phyloP scores from a whole-genome alignment of 2,329 filamentous ascomycete genomes.

The Diplodia seriata region DNA sequence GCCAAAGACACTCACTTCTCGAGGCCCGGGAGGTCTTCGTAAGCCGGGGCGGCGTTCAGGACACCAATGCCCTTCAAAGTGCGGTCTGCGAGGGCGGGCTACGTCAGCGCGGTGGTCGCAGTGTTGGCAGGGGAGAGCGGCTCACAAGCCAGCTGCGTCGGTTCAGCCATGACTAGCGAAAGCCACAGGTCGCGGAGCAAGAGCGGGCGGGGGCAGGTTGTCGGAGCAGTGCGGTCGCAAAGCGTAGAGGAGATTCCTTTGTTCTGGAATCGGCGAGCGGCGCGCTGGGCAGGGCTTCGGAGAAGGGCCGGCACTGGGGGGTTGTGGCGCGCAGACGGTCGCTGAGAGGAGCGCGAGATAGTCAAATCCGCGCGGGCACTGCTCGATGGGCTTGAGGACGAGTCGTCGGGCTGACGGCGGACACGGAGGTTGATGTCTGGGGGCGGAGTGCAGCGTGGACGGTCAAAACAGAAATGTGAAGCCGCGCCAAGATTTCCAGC shows the following conservation, averaged over 20 bases:
- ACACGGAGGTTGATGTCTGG: slow-evolving; percentile 31
- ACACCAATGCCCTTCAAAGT: slow-evolving; percentile 96
- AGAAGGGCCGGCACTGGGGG: slow-evolving; percentile 10
- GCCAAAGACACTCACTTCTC: slow-evolving; percentile 53
- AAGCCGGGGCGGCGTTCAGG: slow-evolving; percentile 88
- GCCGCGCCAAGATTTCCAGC: slow-evolving; percentile 26
- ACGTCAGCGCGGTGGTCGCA: slow-evolving; percentile 2
- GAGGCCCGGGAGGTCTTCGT: slow-evolving; percentile 84
- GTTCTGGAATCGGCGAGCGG: slow-evolving; percentile 27
- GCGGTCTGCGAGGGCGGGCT: slow-evolving; percentile 64
- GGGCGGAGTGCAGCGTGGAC: not conserved
- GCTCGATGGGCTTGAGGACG: slow-evolving; percentile 33
- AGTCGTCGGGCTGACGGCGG: slow-evolving; percentile 31
- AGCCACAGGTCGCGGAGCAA: slow-evolving; percentile 68
- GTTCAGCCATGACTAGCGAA: slow-evolving; percentile 92
- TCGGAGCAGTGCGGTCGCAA: slow-evolving; percentile 34
- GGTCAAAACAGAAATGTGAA: slow-evolving; percentile 28
- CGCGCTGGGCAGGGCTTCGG: slow-evolving; percentile 27
- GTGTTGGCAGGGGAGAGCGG: slow-evolving; percentile 35
- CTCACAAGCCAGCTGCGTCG: slow-evolving; percentile 90
- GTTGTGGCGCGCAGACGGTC: slow-evolving; percentile 29
- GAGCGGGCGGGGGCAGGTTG: slow-evolving; percentile 36
- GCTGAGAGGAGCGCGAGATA: slow-evolving; percentile 32
- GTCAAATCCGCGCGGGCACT: slow-evolving; percentile 33
- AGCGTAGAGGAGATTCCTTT: slow-evolving; percentile 31